Evolutionary conservation across 2,329 filamentous ascomycete species (phyloP), one percentile per base, ranked within the genome.

Genomic region (Aspergillus caelatus): DNA sequence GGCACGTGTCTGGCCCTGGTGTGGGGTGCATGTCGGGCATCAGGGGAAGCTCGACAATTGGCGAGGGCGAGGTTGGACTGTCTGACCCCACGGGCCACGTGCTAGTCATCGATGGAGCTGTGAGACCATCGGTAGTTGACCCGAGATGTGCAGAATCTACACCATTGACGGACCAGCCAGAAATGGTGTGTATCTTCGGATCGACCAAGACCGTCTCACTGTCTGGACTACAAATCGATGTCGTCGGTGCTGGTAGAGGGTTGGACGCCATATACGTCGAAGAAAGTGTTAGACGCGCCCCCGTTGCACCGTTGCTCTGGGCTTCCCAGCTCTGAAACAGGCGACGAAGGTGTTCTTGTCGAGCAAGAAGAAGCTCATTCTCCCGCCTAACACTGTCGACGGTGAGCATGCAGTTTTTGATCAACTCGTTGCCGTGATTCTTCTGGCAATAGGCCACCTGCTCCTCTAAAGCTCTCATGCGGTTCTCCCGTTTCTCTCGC

Each of bases 401-500:
- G 32, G 36, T 19, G 21, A 28, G 12, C 23, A 28, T 48, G 5
- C 21, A 26, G 10, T 23, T 26, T 4, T 21, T 32, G 16, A 58
- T 48, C 23, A 21, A n/a, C 14, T 59, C 26, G 14, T 34, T 30
- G 11, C 32, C 2, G 36, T 50, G 43, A 23, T 32, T 30, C 34
- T 61, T 41, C 16, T 64, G 48, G 39, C 62, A 64, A 23, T 58
- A 55, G 14, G 32, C 32, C 10, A 64, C 55, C 23, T 32, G 59
- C 6, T 58, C 48, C 30, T 64, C 54, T 9, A 64, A 45, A 3
- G 46, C 43, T 21, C 32, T 62, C 36, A 64, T 61, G 10, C 23
- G 60, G 4, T 32, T 54, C 21, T 62, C 62, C 21, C 60, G 46
- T 32, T 62, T 61, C 4, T 62, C 46, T 19, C 62, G 62, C 28